Conservation (phyloP, 1,139 yeast genomes). For the Arxiozyma slooffiae region DNA sequence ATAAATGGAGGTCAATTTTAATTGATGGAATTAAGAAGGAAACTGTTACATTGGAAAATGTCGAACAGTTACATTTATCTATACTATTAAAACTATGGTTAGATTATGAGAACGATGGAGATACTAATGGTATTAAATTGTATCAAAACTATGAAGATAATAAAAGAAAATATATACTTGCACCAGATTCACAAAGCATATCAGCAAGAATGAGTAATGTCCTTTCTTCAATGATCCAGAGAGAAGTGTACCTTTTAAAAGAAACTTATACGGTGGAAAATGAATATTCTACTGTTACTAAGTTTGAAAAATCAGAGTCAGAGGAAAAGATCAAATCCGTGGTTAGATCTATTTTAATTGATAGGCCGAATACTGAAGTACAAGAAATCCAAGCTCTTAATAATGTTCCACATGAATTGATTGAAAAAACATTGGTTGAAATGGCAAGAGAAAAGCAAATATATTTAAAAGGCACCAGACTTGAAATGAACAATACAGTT, state of each 20-base stretch:
- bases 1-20: slow-evolving; percentile 27
- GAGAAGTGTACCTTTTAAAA: slow-evolving; percentile 25
- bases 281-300: background rate
- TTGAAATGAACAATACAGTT: slow-evolving; percentile 21
- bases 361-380: slow-evolving; percentile 15
- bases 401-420: slow-evolving; percentile 17
- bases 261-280: slow-evolving; percentile 16
- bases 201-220: slow-evolving; percentile 16
- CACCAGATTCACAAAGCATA: slow-evolving; percentile 9
- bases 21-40: slow-evolving; percentile 26
- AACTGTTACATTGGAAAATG: slow-evolving; percentile 24
- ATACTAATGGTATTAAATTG: slow-evolving; percentile 13
- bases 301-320: background rate
- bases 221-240: slow-evolving; percentile 31
- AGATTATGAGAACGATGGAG: slow-evolving; percentile 14
- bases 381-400: slow-evolving; percentile 20
- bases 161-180: slow-evolving; percentile 20
- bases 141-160: slow-evolving; percentile 23
- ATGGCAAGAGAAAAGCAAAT: slow-evolving; percentile 30
- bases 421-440: slow-evolving; percentile 27
- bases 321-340: slow-evolving; percentile 23
- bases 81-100: slow-evolving; percentile 25
- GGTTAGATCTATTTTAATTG: slow-evolving; percentile 25
- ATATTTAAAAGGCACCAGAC: slow-evolving; percentile 21
- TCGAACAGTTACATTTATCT: slow-evolving; percentile 23